Base-by-base conservation (phyloP, 768 basidiomycete species). In the Pholiota molesta region DNA sequence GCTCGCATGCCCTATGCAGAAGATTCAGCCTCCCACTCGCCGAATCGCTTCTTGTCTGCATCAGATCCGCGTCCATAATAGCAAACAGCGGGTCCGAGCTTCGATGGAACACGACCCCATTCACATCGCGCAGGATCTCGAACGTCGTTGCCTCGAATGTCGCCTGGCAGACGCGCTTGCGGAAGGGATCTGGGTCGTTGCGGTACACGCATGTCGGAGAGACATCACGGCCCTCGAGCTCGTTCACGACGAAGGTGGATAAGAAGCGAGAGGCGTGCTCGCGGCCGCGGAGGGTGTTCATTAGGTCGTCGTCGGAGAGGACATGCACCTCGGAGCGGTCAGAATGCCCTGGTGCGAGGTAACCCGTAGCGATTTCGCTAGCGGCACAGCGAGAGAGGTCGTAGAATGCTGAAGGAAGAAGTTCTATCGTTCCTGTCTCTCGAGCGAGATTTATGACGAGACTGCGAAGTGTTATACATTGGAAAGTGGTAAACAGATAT, bases 381-480 rank as follows among this genome's bases (percentile, higher is more conserved):
- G 88, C 85, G 31, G 83, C 75, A 66, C 76, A 84, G 42, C 91
- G 88, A 21, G 88, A 91, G 44, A 93, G 82, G 71, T 92, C 91
- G 72, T 93, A 93, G 74, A 91, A 90, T 5, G 90, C 90, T 29
- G 91, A 82, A 5, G 90, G 89, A 3, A 92, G 78, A 35, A 92
- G 82, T 65, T 86, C 82, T 0, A 76, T 77, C 0, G 85, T 79
- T 44, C 83, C 74, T 28, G 82, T 80, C 59, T 83, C 81, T 60
- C 85, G 80, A 21, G 88, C 89, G 4, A 92, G 74, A 52, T 86
- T 87, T 66, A 92, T 90, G 59, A 91, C 77, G 35, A 85, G 73
- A 65, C 90, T 91, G 67, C 31, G 52, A 39, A 51, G 61, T 52
- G 56, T 59, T 35, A 63, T 63, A n/a, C n/a, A 35, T 62, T 52